Evolutionary conservation across 345 rosid species (phyloP).

Genomic region (Physaria fendleri): DNA sequence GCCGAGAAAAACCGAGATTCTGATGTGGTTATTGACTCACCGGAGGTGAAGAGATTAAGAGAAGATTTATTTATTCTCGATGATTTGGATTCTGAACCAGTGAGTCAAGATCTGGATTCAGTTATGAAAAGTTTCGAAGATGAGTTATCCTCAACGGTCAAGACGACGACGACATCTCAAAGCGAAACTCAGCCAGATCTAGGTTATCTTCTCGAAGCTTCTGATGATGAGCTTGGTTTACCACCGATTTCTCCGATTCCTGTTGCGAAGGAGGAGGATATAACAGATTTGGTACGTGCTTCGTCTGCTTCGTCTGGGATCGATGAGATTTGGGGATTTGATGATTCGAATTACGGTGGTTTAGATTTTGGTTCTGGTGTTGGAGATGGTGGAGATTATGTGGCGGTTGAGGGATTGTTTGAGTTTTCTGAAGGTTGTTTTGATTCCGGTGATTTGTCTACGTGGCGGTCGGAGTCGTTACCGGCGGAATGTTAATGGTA

Average conservation of each 20-base stretch:
- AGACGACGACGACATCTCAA: slow-evolving; percentile 20
- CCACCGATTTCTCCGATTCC: slow-evolving; percentile 44
- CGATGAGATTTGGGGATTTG: slow-evolving; percentile 32
- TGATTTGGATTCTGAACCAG: slow-evolving; percentile 43
- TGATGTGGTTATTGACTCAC: no score
- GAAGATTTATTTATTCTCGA: slow-evolving; percentile 69
- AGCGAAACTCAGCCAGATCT: slow-evolving; percentile 46
- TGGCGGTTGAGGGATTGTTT: slow-evolving; percentile 58
- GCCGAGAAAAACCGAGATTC: slow-evolving; percentile 42
- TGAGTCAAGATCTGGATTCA: slow-evolving; percentile 53
- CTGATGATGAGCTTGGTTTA: slow-evolving; percentile 80
- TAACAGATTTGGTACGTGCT: slow-evolving; percentile 22
- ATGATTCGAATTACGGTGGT: slow-evolving; percentile 38
- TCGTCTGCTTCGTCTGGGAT: slow-evolving; percentile 32
- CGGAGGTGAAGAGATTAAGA: slow-evolving; percentile 46
- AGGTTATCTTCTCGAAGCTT: slow-evolving; percentile 67
- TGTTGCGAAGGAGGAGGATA: slow-evolving; percentile 24
- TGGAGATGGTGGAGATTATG: slow-evolving; percentile 45
- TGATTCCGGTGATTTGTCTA: slow-evolving; percentile 38
- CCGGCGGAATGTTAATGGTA: slow-evolving; percentile 39
- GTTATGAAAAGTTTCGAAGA: slow-evolving; percentile 57
- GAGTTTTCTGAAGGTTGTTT: slow-evolving; percentile 43
- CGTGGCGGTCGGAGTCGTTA: slow-evolving; percentile 57
- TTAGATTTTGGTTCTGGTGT: slow-evolving; percentile 40
- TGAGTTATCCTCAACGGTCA: slow-evolving; percentile 19